Evolutionary conservation across 2,329 filamentous ascomycete species (phyloP).

Genomic region (Calonectria pteridis): DNA sequence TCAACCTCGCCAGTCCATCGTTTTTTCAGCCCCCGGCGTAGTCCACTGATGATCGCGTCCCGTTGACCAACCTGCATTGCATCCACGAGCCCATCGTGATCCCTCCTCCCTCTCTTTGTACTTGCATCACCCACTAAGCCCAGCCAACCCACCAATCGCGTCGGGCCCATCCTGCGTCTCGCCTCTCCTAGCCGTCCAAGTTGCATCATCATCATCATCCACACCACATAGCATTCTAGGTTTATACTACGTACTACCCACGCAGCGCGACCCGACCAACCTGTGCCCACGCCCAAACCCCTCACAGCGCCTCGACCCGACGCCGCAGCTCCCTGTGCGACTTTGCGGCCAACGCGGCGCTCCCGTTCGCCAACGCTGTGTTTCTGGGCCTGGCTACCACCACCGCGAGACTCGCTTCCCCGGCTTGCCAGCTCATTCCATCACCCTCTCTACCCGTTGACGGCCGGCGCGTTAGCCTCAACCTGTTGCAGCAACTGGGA

Average conservation of each 20-base stretch:
- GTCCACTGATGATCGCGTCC: background rate
- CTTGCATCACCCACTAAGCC: slow-evolving; percentile 15
- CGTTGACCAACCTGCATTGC: background rate
- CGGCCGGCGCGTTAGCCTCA: slow-evolving; percentile 17
- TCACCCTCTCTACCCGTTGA: slow-evolving; percentile 24
- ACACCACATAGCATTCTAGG: slow-evolving; percentile 10
- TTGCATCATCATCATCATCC: slow-evolving; percentile 26
- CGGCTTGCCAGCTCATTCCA: slow-evolving; percentile 37
- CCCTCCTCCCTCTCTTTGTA: slow-evolving; percentile 9
- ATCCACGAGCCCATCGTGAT: slow-evolving; percentile 11
- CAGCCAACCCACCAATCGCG: slow-evolving; percentile 22
- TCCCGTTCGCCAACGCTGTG: slow-evolving; percentile 25
- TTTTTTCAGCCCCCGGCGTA: background rate
- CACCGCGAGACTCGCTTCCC: slow-evolving; percentile 2
- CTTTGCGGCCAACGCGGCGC: background rate
- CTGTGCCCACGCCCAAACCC: slow-evolving; percentile 40
- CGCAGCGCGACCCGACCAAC: slow-evolving; percentile 29
- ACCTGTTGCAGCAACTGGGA: slow-evolving; percentile 29
- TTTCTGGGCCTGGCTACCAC: slow-evolving; percentile 12
- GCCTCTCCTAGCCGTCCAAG: slow-evolving; percentile 20
- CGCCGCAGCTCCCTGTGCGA: background rate
- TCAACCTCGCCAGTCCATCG: slow-evolving; percentile 1
- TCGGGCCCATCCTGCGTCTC: slow-evolving; percentile 19
- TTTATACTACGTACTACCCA: slow-evolving; percentile 15
- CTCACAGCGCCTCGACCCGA: slow-evolving; percentile 37